Evolutionary conservation across 768 basidiomycete species (phyloP).

Genomic region (Russula griseocarnosa): DNA sequence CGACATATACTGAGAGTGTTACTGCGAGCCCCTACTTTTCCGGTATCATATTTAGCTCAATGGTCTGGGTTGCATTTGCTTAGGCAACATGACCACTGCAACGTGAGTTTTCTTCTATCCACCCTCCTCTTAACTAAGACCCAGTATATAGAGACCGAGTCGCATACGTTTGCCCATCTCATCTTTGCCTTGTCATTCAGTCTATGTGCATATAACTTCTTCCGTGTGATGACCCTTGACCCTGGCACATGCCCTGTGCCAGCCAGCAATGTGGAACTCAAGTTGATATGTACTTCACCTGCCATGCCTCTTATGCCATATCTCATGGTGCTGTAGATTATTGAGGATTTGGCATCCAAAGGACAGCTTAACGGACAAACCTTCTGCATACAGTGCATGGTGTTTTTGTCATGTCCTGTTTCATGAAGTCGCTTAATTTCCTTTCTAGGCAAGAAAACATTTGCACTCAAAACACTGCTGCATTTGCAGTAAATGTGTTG

Average conservation of each 20-base stretch:
- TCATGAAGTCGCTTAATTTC: neutral
- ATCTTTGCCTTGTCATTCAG: conserved; percentile 59
- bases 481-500: conserved; percentile 83
- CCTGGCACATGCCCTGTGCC: conserved; percentile 85
- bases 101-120: conserved; percentile 44
- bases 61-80: conserved; percentile 81
- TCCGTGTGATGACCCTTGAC: conserved; percentile 66
- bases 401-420: conserved; percentile 34
- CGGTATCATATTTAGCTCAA: conserved; percentile 79
- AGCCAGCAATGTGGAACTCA: conserved; percentile 77
- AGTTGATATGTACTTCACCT: conserved; percentile 54
- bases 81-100: conserved; percentile 79
- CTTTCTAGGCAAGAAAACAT: conserved; percentile 70
- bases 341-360: conserved; percentile 88
- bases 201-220: conserved; percentile 3
- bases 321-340: conserved; percentile 48
- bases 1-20: conserved; percentile 77
- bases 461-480: conserved; percentile 95
- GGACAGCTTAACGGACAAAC: conserved; percentile 92
- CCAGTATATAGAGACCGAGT: conserved; percentile 58
- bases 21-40: conserved; percentile 89
- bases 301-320: neutral
- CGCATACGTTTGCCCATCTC: conserved; percentile 72
- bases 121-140: neutral
- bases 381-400: conserved; percentile 96